A percentile compares a stretch with the other conserved stretches of the same genome.
Evolutionary conservation across 345 rosid genomes (phyloP).

Genomic region (Excoecaria agallocha): DNA sequence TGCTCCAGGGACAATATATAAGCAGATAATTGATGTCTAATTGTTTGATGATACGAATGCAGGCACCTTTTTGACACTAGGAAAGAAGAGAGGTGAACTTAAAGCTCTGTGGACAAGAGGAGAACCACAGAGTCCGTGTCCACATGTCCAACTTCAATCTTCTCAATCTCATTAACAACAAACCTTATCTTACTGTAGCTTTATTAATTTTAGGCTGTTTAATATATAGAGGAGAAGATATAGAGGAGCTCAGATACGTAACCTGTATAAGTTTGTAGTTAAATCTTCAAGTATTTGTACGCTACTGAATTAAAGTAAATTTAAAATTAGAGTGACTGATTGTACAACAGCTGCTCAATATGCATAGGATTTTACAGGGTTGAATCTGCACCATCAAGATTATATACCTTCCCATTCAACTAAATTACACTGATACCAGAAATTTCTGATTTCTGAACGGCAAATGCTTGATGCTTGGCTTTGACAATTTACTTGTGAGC

Average conservation of each 20-base stretch:
- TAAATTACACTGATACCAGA: no score
- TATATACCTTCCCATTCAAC: no score
- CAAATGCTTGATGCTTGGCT: no score
- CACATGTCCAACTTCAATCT: conserved; percentile 54
- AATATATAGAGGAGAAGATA: background rate
- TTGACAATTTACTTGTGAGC: no score
- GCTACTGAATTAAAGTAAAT: background rate
- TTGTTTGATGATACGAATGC: conserved; percentile 16
- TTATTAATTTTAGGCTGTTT: conserved; percentile 7
- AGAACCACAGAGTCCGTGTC: conserved; percentile 71
- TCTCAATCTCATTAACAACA: background rate
- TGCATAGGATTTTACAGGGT: background rate
- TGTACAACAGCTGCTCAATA: background rate
- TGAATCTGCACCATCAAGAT: no score
- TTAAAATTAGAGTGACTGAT: background rate
- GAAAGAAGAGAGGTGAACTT: conserved; percentile 81
- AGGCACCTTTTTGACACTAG: conserved; percentile 76
- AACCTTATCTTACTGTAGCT: background rate
- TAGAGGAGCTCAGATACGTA: background rate
- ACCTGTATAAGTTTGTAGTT: conserved; percentile 6
- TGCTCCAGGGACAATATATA: no score
- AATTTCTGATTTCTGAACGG: no score
- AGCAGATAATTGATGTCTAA: background rate
- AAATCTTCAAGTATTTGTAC: background rate
- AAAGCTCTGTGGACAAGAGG: conserved; percentile 80